Evolutionary conservation across 1,284 basidiomycete genomes (phyloP).

Genomic region (Naganishia sp.): DNA sequence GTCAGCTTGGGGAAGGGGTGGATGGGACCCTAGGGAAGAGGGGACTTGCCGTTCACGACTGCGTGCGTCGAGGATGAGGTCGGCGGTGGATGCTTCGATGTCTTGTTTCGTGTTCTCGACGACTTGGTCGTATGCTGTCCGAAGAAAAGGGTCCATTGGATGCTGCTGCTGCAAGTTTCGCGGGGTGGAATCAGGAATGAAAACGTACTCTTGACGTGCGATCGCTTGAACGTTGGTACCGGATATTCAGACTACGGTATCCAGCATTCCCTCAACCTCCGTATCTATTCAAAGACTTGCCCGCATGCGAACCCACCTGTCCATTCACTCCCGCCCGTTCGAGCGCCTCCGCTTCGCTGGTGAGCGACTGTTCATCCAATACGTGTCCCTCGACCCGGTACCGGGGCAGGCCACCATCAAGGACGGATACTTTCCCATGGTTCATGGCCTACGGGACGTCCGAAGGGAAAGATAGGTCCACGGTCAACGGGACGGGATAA

Average conservation of each 20-base stretch:
- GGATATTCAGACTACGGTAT: constrained; percentile 33
- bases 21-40: not conserved
- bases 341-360: constrained; percentile 2
- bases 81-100: constrained; percentile 57
- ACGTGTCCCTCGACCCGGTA: constrained; percentile 66
- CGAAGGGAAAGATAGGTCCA: too few relatives aligned
- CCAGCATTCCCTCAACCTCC: constrained; percentile 1
- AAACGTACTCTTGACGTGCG: constrained; percentile 20
- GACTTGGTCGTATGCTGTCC: constrained; percentile 79
- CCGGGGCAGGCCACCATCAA: constrained; percentile 83
- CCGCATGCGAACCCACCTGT: not conserved
- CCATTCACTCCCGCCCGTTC: not conserved
- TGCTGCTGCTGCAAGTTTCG: not conserved
- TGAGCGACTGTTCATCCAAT: constrained; percentile 9
- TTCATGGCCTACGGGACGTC: constrained; percentile 59
- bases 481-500: too few relatives aligned
- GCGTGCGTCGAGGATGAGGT: constrained; percentile 85
- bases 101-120: constrained; percentile 67
- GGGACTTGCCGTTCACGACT: constrained; percentile 66
- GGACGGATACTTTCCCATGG: constrained; percentile 76
- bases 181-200: not conserved
- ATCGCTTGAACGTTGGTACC: constrained; percentile 16
- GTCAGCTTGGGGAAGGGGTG: too few relatives aligned
- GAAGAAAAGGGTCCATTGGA: not conserved
- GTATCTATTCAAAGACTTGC: too few relatives aligned